These are phyloP conservation scores for Lactarius quietus DNA, from an alignment of 768 basidiomycete species.

Conservation along the genomic window DNA sequence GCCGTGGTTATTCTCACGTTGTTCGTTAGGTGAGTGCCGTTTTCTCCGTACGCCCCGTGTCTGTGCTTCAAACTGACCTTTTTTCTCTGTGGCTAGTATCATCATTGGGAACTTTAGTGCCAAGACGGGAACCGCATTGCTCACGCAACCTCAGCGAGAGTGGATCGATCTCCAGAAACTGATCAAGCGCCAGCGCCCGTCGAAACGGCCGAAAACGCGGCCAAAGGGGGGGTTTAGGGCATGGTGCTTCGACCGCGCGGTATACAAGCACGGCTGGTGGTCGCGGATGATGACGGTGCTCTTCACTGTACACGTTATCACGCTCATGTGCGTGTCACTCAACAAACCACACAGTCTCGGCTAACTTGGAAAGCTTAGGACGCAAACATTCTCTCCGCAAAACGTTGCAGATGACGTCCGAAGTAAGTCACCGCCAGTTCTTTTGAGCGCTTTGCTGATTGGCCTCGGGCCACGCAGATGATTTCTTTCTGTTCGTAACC, in stretches of 20 bases:
- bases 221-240: conserved; percentile 54
- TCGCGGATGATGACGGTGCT: conserved; percentile 70
- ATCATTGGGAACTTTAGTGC: conserved; percentile 92
- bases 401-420: conserved; percentile 50
- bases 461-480: conserved; percentile 44
- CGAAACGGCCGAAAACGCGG: conserved; percentile 65
- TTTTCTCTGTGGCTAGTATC: conserved; percentile 59
- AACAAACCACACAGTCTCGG: background rate
- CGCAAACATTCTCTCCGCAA: conserved; percentile 64
- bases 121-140: conserved; percentile 79
- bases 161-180: conserved; percentile 94
- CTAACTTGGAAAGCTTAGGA: conserved; percentile 46
- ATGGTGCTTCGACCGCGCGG: conserved; percentile 93
- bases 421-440: conserved; percentile 42
- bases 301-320: conserved; percentile 77
- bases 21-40: conserved; percentile 70
- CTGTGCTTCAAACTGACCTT: conserved; percentile 1
- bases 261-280: conserved; percentile 94
- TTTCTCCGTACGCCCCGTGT: background rate
- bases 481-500: conserved; percentile 72
- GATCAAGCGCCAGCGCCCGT: conserved; percentile 81
- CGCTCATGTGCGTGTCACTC: conserved; percentile 61
- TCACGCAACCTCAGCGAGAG: conserved; percentile 84
- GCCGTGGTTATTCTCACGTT: conserved; percentile 86
- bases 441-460: conserved; percentile 3